Evolutionary conservation across 345 rosid species (phyloP).

Genomic region (Ceriops zippeliana): DNA sequence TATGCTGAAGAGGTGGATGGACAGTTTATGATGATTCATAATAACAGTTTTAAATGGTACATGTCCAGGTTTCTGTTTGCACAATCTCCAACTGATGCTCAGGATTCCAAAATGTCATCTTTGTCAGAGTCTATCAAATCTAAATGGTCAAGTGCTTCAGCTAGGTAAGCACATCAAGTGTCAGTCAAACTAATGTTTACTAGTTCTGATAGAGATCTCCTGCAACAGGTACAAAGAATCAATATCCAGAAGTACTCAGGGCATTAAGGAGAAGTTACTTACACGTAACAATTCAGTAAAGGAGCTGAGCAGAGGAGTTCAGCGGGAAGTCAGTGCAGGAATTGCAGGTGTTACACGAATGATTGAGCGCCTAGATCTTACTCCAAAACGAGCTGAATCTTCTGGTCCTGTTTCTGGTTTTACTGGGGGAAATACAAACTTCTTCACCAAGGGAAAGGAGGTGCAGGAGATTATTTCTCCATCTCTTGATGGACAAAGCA

Average conservation of each 20-base stretch:
- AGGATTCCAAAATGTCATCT: slow-evolving; percentile 37
- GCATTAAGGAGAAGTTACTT: slow-evolving; percentile 78
- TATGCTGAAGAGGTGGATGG: not conserved
- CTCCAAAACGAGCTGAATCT: slow-evolving; percentile 53
- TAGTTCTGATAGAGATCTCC: not conserved
- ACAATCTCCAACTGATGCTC: slow-evolving; percentile 23
- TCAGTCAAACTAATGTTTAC: not conserved
- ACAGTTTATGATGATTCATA: not conserved
- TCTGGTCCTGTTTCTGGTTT: slow-evolving; percentile 33
- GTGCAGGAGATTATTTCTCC: slow-evolving; percentile 33
- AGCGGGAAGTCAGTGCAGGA: slow-evolving; percentile 86
- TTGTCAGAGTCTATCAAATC: slow-evolving; percentile 74
- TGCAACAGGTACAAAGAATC: slow-evolving; percentile 74
- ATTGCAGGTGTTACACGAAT: slow-evolving; percentile 77
- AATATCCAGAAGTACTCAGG: slow-evolving; percentile 66
- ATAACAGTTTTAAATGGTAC: not conserved
- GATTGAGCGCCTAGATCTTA: slow-evolving; percentile 70
- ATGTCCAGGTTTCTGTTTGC: slow-evolving; percentile 29
- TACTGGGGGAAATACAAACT: slow-evolving; percentile 32
- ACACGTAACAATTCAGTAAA: slow-evolving; percentile 71
- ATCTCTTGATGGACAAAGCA: slow-evolving; percentile 19
- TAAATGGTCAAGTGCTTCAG: slow-evolving; percentile 64
- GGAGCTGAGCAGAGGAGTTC: slow-evolving; percentile 87
- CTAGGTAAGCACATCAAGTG: slow-evolving; percentile 37
- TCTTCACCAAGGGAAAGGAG: slow-evolving; percentile 52